Conservation (phyloP, 345 rosid species). For the Eucalyptus albens region DNA sequence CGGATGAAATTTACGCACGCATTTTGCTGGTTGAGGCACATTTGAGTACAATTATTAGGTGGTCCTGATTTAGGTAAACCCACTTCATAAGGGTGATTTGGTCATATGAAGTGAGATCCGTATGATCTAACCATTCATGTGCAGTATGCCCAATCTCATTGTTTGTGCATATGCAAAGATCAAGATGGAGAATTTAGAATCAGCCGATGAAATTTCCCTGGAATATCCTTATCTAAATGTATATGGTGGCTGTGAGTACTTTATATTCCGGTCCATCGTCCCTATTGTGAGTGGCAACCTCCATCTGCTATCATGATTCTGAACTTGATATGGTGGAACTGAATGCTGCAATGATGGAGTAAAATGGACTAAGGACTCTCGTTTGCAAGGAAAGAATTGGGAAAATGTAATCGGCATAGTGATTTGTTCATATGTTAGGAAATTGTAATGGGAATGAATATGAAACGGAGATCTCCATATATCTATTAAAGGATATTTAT, state of each 20-base stretch:
- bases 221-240: neutral
- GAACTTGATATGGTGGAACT: neutral
- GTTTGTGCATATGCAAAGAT: neutral
- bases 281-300: neutral
- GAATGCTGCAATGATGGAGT: neutral
- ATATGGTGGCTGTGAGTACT: neutral
- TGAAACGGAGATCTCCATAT: neutral
- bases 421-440: neutral
- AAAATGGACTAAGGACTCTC: neutral
- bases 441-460: neutral
- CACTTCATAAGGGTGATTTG: neutral
- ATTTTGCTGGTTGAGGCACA: neutral
- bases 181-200: neutral
- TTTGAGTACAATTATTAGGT: neutral
- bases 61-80: neutral
- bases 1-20: neutral
- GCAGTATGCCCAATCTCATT: neutral
- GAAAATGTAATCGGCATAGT: neutral
- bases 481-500: neutral
- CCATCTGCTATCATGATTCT: neutral
- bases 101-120: fast-evolving
- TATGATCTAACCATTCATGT: neutral
- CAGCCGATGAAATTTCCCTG: neutral
- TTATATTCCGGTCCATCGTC: neutral
- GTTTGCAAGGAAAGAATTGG: neutral